Evolutionary conservation across 139 green algal species (phyloP).

Genomic region (Tetraselmis striata): DNA sequence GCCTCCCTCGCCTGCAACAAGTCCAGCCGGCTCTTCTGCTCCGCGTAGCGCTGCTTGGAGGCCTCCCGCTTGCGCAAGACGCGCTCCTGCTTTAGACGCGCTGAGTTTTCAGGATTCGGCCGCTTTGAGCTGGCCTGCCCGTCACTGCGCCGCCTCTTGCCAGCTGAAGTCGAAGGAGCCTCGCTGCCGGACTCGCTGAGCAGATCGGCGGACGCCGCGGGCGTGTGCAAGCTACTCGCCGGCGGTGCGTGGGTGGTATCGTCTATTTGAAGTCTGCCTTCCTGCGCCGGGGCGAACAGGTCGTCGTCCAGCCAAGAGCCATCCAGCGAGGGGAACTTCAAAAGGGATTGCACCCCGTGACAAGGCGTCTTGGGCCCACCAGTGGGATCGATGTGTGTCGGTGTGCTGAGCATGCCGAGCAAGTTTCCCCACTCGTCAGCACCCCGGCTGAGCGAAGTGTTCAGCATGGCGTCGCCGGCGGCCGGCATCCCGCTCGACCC

Average conservation of each 20-base stretch:
- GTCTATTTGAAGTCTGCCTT: not conserved
- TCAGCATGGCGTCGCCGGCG: too few species aligned
- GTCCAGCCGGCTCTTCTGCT: not conserved
- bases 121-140: not conserved
- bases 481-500: too few species aligned
- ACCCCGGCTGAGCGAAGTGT: not conserved
- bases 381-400: too few species aligned
- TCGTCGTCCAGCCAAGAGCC: not conserved
- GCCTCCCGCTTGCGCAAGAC: not conserved
- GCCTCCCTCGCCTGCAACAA: not conserved
- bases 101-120: not conserved
- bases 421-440: not conserved
- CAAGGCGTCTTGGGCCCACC: too few species aligned
- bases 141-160: not conserved
- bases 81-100: not conserved
- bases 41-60: not conserved
- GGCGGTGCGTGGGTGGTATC: not conserved
- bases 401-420: not conserved
- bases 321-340: not conserved
- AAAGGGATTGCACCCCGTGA: too few species aligned
- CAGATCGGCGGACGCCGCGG: not conserved
- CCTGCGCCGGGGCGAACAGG: not conserved
- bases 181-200: not conserved
- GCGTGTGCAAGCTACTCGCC: not conserved
- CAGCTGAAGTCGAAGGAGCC: not conserved